phyloP scores from a whole-genome alignment of 805 yeast species.

The Wickerhamomyces strasburgensis region DNA sequence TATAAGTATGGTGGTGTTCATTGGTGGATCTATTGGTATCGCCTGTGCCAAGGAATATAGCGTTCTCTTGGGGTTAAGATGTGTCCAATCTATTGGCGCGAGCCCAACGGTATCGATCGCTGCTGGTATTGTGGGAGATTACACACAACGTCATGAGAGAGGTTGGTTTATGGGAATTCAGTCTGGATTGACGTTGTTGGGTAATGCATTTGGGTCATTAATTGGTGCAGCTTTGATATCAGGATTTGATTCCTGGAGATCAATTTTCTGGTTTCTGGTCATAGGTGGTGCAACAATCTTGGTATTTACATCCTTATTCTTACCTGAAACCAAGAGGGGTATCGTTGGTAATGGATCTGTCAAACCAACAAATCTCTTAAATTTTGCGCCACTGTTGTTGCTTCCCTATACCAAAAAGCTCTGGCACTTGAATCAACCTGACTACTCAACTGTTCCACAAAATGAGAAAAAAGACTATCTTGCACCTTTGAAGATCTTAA shows the following conservation, averaged over 20 bases:
- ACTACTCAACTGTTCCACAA: not conserved
- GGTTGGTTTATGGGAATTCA: conserved; percentile 68
- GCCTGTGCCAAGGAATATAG: conserved; percentile 56
- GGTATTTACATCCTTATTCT: not conserved
- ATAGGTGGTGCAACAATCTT: not conserved
- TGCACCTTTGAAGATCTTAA: not conserved
- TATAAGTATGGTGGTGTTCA: conserved; percentile 47
- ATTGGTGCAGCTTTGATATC: conserved; percentile 44
- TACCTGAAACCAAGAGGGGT: not conserved
- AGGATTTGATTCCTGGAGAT: conserved; percentile 34
- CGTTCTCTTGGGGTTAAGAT: conserved; percentile 57
- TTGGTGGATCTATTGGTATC: conserved; percentile 60
- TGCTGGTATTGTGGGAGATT: conserved; percentile 71
- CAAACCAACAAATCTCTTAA: not conserved
- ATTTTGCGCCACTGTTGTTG: not conserved
- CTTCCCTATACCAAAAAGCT: not conserved
- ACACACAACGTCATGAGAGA: conserved; percentile 57
- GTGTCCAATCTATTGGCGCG: conserved; percentile 70
- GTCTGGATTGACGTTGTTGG: conserved; percentile 62
- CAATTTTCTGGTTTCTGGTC: conserved; percentile 1
- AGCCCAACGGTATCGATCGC: conserved; percentile 71
- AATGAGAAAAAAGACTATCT: not conserved
- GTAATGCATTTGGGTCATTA: conserved; percentile 76
- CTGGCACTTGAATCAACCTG: not conserved
- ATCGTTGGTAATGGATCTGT: conserved; percentile 1